Evolutionary conservation across 495 filamentous ascomycete species (phyloP), one percentile per base, ranked within the genome.

Genomic region (Neurospora sp.): DNA sequence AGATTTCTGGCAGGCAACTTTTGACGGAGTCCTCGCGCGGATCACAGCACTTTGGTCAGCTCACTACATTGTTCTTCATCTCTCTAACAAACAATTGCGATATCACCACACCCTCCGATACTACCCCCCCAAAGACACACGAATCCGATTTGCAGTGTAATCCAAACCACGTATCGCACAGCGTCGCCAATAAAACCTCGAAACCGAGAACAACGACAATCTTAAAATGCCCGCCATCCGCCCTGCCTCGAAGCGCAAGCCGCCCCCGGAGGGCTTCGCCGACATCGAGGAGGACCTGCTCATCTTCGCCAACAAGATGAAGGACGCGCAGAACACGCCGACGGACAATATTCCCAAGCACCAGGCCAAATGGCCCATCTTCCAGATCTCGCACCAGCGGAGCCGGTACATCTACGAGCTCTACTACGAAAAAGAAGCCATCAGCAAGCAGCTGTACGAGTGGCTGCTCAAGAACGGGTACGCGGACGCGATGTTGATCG

Each of bases 271-370:
- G 21, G 96, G 96, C 79, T 99, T 98, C 87, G 91, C 92, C 75
- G 96, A 98, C 80, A 92, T 99, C 79, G 94, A 98, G 83, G 94
- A 98, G 82, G 97, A 95, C 73, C 90, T 99, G 37, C 89, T 98
- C 31, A 92, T 97, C 76, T 99, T 98, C 83, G 86, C 86, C 82
- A 97, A 98, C 86, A 97, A 97, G 85, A 97, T 98, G 96, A 98
- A 98, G 81, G 96, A 99, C 83, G 96, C 95, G 70, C 93, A 97
- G 81, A 94, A 95, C 79, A 84, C 85, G 40, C 84, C 88, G 54
- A 82, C 84, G 0, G 81, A 82, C 78, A 85, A 86, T 77, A 79
- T 86, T 5, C 86, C 86, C 2, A 90, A 93, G 76, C 89, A 97
- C 79, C 94, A 98, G 83, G 92, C 92, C 71, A 86, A 94, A 72